Base-by-base conservation (phyloP, 1,139 yeast species). In the Blastobotrys proliferans region DNA sequence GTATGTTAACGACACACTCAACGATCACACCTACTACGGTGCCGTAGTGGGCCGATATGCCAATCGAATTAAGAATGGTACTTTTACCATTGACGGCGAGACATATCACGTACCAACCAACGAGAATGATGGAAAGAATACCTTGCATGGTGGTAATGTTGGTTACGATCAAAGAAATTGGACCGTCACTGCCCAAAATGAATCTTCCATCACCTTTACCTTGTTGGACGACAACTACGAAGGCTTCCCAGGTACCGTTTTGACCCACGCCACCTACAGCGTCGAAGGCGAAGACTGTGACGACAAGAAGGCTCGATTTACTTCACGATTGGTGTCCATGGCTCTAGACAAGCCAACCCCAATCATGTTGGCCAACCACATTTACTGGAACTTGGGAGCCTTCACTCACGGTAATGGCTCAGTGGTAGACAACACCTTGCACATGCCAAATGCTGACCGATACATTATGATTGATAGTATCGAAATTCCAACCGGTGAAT, bases 11-110 rank as follows among this genome's bases (percentile, higher is more conserved):
- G 49, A 46, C 32, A 46, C 47, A 3, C 33, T 20, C 8, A 34
- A 56, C 9, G 54, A 64, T 19, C 70, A 73, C 53, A 76, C 78
- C 16, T 75, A 65, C 53, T 69, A 74, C 49, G 82, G 81, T 28
- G 72, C 80, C 26, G 74, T 79, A n/a, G 71, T 77, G 21, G 82
- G 82, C 11, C 66, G 81, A 44, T 71, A 65, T 49, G 80, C 81
- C 39, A 77, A 76, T 58, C 64, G 81, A 51, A 70, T 77, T 41
- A 60, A 67, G 11, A 58, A 63, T 26, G 79, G 74, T 13, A 52
- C 58, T 39, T 68, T 74, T 47, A 46, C 54, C 16, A 44, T 74
- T 20, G 61, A 65, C 38, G 74, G 70, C 1, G 53, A 60, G 32
- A 52, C 57, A 11, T 67, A 60, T 50, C 54, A 62, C 21, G 58